Evolutionary conservation across 78 protist genomes (phyloP).

Genomic region (Cyanophora paradoxa): DNA sequence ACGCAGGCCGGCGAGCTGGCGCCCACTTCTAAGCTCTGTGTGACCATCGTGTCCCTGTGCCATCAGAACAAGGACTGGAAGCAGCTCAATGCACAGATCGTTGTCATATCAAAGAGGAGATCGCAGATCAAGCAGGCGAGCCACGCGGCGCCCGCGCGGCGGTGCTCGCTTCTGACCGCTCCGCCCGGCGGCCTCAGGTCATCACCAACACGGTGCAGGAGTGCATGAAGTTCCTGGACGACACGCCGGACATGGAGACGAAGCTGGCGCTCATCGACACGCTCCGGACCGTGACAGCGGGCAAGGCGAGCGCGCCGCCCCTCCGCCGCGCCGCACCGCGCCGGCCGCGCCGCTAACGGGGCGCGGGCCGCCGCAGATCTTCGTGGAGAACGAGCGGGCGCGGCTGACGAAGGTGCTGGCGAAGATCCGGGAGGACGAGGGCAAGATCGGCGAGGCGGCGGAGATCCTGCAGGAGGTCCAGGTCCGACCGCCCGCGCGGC

Average conservation of each 20-base stretch:
- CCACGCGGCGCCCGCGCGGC: not conserved
- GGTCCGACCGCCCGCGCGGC: conserved; percentile 32
- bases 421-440: conserved; percentile 56
- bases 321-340: not conserved
- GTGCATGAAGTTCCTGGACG: not conserved
- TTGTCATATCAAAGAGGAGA: conserved; percentile 27
- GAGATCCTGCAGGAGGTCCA: conserved; percentile 62
- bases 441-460: conserved; percentile 56
- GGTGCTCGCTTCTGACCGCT: not conserved
- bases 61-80: conserved; percentile 17
- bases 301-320: conserved; percentile 8
- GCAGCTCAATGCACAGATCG: not conserved
- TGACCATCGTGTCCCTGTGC: conserved; percentile 18
- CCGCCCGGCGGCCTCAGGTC: not conserved
- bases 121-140: conserved; percentile 32
- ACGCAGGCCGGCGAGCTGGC: not conserved
- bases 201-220: conserved; percentile 25
- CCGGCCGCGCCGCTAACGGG: no score
- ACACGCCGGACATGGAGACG: not conserved
- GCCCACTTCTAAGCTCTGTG: not conserved
- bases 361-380: no score
- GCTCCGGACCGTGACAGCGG: conserved; percentile 24
- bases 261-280: conserved; percentile 36
- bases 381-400: conserved; percentile 77
- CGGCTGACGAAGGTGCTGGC: conserved; percentile 53